A percentile compares a stretch with the other conserved stretches of the same genome.
These are phyloP conservation scores for Exidia glandulosa DNA, from an alignment of 768 basidiomycete species.

Conservation along the genomic window DNA sequence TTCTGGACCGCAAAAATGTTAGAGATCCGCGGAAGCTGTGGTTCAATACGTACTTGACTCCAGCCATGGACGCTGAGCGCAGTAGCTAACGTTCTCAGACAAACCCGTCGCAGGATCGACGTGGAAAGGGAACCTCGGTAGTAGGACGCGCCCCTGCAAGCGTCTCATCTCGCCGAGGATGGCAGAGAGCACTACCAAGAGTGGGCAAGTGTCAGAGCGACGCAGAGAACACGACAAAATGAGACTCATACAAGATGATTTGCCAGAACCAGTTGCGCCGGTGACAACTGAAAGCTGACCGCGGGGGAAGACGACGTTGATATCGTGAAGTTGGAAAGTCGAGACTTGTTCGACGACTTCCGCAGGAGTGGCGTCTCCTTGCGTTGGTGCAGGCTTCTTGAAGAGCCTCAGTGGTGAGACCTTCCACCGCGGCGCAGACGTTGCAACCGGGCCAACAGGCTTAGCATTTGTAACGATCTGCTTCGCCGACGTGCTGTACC, in stretches of 20 bases:
- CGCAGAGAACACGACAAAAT: neutral
- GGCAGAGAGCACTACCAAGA: slow-evolving; percentile 1
- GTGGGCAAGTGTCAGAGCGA: neutral
- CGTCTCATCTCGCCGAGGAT: slow-evolving; percentile 7
- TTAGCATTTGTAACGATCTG: neutral
- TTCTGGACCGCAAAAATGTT: slow-evolving; percentile 38
- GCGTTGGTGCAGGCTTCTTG: slow-evolving; percentile 1
- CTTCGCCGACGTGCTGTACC: neutral
- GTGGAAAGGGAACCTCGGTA: slow-evolving; percentile 20
- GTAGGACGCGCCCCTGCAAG: neutral
- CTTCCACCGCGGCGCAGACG: neutral
- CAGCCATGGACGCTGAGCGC: neutral
- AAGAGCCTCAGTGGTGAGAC: neutral
- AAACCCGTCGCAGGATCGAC: slow-evolving; percentile 25
- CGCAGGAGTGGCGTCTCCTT: slow-evolving; percentile 4
- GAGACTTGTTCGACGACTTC: too few species aligned
- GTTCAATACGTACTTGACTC: neutral
- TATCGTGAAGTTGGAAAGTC: slow-evolving; percentile 2
- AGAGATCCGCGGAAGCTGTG: neutral
- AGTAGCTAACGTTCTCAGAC: neutral
- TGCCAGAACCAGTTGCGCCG: slow-evolving; percentile 8
- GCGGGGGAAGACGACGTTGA: slow-evolving; percentile 13
- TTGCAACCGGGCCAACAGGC: neutral
- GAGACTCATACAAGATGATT: neutral
- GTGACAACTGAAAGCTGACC: slow-evolving; percentile 4